Evolutionary conservation across 2,329 filamentous ascomycete genomes (phyloP), one percentile per base, ranked within the genome.

Genomic region (Phaeosphaeriaceae sp.): DNA sequence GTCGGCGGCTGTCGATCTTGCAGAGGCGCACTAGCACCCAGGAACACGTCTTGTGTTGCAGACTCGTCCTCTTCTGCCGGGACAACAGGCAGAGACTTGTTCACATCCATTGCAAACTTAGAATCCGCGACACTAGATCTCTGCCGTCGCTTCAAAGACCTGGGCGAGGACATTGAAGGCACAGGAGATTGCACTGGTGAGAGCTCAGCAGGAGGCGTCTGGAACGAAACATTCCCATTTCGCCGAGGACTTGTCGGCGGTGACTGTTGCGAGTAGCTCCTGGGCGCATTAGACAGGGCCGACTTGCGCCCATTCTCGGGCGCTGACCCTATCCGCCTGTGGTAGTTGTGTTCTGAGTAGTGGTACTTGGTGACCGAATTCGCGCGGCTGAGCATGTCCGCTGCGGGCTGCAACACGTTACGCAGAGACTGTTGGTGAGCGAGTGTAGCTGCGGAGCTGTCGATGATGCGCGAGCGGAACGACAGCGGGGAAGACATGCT

Each of bases 261-360:
- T 5, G 65, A 66, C 1, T 69, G n/a, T 36, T 72, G 62, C 1
- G 66, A 60, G 22, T 69, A 68, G 21, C 62, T 63, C 22, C 63
- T 60, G 9, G 63, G 62, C 22, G 57, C 59, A 1, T 61, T 51
- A 19, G 65, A 55, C 7, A 56, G 55, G 4, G 48, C 50, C 17
- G 33, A 48, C 10, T 58, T 61, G 11, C 53, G 63, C 15, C 58
- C 56, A 21, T 72, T 33, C 53, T 76, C 74, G 1, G 75, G 75
- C 5, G 74, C 75, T 11, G 75, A 77, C 10, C 68, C 67, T n/a
- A 74, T 68, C 20, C 75, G 72, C 57, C 70, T 74, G 50, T 73
- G 71, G 31, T 60, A 61, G 42, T 44, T 68, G 13, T 36, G 56
- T 1, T 61, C 60, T 1, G 62, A 53, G 4, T 58, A 20, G 51